Base-by-base conservation (phyloP, 2,329 filamentous ascomycete genomes). In the Fusarium brevicatenulatum region DNA sequence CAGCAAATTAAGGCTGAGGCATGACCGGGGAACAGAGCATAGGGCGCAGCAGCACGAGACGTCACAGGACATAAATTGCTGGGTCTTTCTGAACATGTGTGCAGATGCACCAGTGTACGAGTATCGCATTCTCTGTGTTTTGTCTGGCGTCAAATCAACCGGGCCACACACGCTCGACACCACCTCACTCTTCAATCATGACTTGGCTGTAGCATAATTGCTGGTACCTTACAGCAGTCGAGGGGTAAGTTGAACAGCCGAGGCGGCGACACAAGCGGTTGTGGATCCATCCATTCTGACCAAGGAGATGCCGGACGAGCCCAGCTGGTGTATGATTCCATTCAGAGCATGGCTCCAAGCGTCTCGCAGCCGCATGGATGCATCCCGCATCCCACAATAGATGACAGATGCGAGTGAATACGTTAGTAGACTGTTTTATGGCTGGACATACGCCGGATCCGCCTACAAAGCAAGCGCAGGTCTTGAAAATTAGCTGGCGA, bases 201-300 rank as follows among this genome's bases (percentile, higher is more conserved):
- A 47, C 56, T 66, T 62, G 60, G 52, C 32, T 55, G 58, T 70
- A 54, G 58, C 62, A 71, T 64, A 62, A 42, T 53, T 59, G 47
- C 40, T 56, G 70, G 71, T 73, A 74, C 71, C 71, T 73, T 72
- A 71, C 71, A 73, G 68, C 71, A 72, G 59, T 59, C 54, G 67
- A 72, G 67, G 56, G 70, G 66, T 61, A 65, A 70, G 30, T 50
- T 23, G 47, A 34, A 62, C 62, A 68, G 63, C 71, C 65, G 58
- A 69, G 54, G 63, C 64, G 60, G 58, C 63, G 67, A 66, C 62
- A 54, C 66, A 44, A 52, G 46, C 44, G 46, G 63, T 39, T 65
- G 68, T 75, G 70, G 72, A 54, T 63, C 55, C 71, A 52, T 52
- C 47, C 47, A 50, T 50, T 50, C 49, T 52, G 37, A 60, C 66